Percentiles rank a stretch among this genome's conserved stretches.
phyloP scores from a whole-genome alignment of 2,329 filamentous ascomycete genomes.

The Ophiocordyceps sinensis region DNA sequence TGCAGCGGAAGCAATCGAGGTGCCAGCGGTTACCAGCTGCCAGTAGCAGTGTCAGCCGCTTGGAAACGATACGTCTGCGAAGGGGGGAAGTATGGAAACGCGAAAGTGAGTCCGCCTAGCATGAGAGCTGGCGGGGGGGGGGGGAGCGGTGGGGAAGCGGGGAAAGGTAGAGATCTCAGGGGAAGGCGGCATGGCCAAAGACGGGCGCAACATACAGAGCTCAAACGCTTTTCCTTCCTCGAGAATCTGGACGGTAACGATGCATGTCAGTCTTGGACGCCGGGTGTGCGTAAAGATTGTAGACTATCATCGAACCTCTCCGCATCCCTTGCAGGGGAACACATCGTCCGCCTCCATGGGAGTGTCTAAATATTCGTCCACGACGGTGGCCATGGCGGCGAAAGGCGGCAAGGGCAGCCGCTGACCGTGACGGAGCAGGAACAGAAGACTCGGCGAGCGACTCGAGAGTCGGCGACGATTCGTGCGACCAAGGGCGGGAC shows the following conservation, averaged over 20 bases:
- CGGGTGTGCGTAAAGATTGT: background rate
- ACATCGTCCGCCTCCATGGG: conserved; percentile 67
- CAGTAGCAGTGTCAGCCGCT: background rate
- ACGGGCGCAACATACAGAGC: conserved; percentile 49
- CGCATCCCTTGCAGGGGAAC: conserved; percentile 85
- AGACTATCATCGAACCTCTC: conserved; percentile 48
- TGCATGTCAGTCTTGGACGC: conserved; percentile 1
- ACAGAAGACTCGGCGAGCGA: background rate
- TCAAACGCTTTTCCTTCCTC: conserved; percentile 99
- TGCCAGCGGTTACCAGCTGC: conserved; percentile 94
- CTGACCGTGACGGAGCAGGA: background rate
- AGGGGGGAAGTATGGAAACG: conserved; percentile 3
- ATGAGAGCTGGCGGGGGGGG: background rate
- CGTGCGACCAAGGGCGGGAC: background rate
- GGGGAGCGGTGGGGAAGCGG: background rate
- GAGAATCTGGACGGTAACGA: conserved; percentile 50
- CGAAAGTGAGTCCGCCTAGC: background rate
- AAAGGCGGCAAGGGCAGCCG: background rate
- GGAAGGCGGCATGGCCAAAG: background rate
- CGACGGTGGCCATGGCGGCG: conserved; percentile 29
- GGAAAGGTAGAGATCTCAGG: background rate
- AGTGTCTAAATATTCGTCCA: conserved; percentile 48
- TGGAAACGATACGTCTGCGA: background rate
- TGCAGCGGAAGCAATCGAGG: conserved; percentile 96
- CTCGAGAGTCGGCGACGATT: background rate